Conservation (phyloP, 495 filamentous ascomycete genomes). For the Hypoxylon cercidicola region DNA sequence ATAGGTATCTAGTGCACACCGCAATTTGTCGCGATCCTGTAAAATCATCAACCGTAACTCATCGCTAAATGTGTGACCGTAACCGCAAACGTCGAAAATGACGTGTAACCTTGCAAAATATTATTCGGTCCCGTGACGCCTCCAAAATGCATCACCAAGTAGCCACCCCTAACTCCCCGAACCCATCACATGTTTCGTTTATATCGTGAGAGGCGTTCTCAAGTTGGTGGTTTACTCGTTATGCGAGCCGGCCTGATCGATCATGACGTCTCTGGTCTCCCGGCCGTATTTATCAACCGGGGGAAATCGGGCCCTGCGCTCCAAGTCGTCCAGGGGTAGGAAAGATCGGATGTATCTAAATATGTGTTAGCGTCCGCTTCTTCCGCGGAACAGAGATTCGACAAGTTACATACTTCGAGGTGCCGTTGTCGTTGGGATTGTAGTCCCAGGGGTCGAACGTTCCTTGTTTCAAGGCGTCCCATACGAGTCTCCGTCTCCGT, state of each 20-base stretch:
- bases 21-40: conserved; percentile 6
- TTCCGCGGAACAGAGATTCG: background rate
- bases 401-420: conserved; percentile 68
- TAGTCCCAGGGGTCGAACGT: conserved; percentile 79
- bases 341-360: conserved; percentile 72
- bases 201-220: background rate
- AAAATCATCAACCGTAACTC: conserved; percentile 38
- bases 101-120: background rate
- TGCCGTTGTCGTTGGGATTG: conserved; percentile 75
- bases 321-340: conserved; percentile 74
- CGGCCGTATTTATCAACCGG: conserved; percentile 69
- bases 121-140: conserved; percentile 9
- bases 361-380: conserved; percentile 7
- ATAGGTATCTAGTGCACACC: conserved; percentile 13
- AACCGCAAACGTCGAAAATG: background rate
- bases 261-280: conserved; percentile 51
- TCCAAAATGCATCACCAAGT: conserved; percentile 23
- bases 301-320: conserved; percentile 71
- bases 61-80: conserved; percentile 37
- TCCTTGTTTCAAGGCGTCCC: conserved; percentile 77
- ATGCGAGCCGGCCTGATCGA: conserved; percentile 60
- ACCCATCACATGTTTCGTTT: background rate
- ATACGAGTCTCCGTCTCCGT: conserved; percentile 75
- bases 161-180: conserved; percentile 1
- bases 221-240: conserved; percentile 46